Evolutionary conservation across 257 asterid species (phyloP).

Genomic region (Ehretia macrophylla): DNA sequence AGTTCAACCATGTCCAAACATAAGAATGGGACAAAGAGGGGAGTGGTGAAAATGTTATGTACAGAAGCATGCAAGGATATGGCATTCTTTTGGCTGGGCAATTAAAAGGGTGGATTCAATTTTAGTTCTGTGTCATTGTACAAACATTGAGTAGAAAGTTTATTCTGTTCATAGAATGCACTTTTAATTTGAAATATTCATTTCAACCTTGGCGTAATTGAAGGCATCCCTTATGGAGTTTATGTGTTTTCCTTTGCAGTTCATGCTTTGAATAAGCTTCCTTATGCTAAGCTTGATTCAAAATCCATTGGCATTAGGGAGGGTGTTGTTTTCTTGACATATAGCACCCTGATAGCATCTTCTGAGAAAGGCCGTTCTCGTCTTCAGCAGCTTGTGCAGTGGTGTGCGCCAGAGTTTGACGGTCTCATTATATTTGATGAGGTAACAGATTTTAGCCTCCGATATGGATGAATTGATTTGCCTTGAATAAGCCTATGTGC

Average conservation of each 20-base stretch:
- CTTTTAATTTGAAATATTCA: background rate
- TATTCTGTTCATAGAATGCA: background rate
- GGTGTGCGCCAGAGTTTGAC: slow-evolving; percentile 81
- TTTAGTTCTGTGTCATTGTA: background rate
- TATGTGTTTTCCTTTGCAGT: slow-evolving; percentile 48
- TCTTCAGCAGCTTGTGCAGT: slow-evolving; percentile 87
- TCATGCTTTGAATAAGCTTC: slow-evolving; percentile 96
- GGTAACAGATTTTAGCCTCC: slow-evolving; percentile 36
- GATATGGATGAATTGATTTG: background rate
- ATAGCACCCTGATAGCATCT: slow-evolving; percentile 97
- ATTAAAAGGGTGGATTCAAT: background rate
- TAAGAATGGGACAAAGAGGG: no score
- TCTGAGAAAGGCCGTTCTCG: slow-evolving; percentile 95
- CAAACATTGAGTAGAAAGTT: background rate
- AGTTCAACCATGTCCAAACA: no score
- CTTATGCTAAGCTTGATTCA: slow-evolving; percentile 97
- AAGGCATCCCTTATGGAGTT: background rate
- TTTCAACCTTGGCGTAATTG: background rate
- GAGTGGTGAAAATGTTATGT: no score
- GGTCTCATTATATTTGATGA: slow-evolving; percentile 93
- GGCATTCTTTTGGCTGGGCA: no score
- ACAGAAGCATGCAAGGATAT: no score
- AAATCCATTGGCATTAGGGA: slow-evolving; percentile 77
- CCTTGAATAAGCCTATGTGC: background rate
- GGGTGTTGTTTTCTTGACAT: slow-evolving; percentile 93